phyloP scores from a whole-genome alignment of 371 early-diverging fungal genomes.

The Mucor velutinosus region DNA sequence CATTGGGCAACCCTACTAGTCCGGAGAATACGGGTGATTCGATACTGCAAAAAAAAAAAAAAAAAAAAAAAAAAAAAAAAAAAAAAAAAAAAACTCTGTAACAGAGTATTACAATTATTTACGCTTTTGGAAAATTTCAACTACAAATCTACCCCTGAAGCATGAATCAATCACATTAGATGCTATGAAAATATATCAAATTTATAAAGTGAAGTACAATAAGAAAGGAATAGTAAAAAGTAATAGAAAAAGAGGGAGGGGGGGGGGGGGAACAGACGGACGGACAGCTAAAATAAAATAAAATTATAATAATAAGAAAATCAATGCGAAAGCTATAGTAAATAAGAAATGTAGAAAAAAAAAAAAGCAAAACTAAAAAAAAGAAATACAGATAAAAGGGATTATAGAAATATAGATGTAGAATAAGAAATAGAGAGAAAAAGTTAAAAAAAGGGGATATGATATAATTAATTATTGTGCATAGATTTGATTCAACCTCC shows the following conservation, averaged over 20 bases:
- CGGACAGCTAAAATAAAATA: not conserved
- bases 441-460: not conserved
- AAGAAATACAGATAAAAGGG: not conserved
- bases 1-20: no score
- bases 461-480: slow-evolving; percentile 10
- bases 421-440: slow-evolving; percentile 1
- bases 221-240: not conserved
- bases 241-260: not conserved
- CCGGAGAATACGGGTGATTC: no score
- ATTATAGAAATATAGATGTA: not conserved
- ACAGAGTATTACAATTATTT: not conserved
- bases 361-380: slow-evolving; percentile 3
- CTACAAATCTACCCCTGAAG: not conserved
- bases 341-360: not conserved
- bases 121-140: not conserved
- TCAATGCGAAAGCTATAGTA: not conserved
- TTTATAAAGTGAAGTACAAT: not conserved
- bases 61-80: no score
- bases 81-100: no score
- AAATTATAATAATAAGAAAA: slow-evolving; percentile 5
- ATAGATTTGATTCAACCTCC: slow-evolving; percentile 17
- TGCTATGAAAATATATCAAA: not conserved
- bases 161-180: not conserved
- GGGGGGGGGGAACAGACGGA: not conserved
- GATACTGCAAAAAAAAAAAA: no score